Percentiles rank a stretch among this genome's conserved stretches.
These are phyloP conservation scores for Sarocladiaceae sp. DNA, from an alignment of 2,329 filamentous ascomycete species.

Conservation along the genomic window DNA sequence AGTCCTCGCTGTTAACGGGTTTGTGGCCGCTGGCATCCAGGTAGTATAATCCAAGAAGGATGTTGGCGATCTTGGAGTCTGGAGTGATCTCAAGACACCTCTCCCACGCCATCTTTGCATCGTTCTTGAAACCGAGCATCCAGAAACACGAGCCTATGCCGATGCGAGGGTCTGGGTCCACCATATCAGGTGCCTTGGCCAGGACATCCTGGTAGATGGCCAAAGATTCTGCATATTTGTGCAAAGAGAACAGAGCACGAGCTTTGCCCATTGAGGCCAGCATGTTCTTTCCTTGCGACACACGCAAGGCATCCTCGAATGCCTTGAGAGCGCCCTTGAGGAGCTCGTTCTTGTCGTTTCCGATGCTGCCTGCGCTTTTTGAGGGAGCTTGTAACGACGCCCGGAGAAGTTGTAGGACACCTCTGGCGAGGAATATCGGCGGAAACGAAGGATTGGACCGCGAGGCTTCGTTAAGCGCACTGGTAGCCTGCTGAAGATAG, in stretches of 20 bases:
- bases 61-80: conserved; percentile 82
- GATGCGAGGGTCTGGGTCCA: conserved; percentile 90
- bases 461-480: conserved; percentile 89
- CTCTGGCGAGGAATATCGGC: conserved; percentile 83
- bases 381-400: conserved; percentile 77
- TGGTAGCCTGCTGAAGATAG: conserved; percentile 86
- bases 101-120: conserved; percentile 87
- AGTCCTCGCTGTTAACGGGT: conserved; percentile 76
- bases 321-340: conserved; percentile 82
- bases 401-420: conserved; percentile 79
- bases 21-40: conserved; percentile 80
- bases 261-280: conserved; percentile 88
- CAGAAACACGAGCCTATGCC: conserved; percentile 96
- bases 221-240: conserved; percentile 78
- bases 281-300: conserved; percentile 81
- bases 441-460: conserved; percentile 89
- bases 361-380: conserved; percentile 58
- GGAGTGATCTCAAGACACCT: conserved; percentile 73
- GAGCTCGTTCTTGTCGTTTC: conserved; percentile 71
- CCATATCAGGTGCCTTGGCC: conserved; percentile 75
- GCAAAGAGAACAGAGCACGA: conserved; percentile 77
- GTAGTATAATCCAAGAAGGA: conserved; percentile 84
- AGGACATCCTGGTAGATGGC: conserved; percentile 82
- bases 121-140: conserved; percentile 91
- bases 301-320: conserved; percentile 87